Percentiles rank a stretch among this genome's conserved stretches.
phyloP scores from a whole-genome alignment of 2,329 filamentous ascomycete species.

The Fusarium sp. region DNA sequence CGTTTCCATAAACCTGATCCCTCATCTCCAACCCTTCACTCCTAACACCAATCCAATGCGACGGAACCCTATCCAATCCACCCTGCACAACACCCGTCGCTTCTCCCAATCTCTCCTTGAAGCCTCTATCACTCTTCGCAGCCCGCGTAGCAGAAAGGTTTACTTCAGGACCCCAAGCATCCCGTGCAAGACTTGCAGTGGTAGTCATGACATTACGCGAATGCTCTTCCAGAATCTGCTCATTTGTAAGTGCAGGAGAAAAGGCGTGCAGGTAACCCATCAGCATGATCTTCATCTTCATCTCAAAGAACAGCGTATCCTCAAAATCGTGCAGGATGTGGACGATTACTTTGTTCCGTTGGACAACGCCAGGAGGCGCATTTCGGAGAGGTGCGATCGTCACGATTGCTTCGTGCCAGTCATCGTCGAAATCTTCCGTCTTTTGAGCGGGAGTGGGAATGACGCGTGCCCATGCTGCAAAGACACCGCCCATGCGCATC shows the following conservation, averaged over 20 bases:
- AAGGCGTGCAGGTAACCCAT: conserved; percentile 68
- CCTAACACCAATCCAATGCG: conserved; percentile 70
- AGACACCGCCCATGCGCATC: conserved; percentile 69
- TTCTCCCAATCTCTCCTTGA: conserved; percentile 61
- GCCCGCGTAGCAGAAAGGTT: conserved; percentile 55
- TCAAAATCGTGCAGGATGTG: conserved; percentile 67
- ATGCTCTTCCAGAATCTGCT: conserved; percentile 49
- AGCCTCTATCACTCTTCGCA: conserved; percentile 56
- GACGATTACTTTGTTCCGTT: conserved; percentile 63
- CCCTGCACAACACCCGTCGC: conserved; percentile 63
- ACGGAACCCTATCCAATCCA: conserved; percentile 67
- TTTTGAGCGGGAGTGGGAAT: conserved; percentile 49
- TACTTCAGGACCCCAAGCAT: conserved; percentile 58
- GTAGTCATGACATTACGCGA: conserved; percentile 57
- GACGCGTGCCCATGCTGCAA: conserved; percentile 72
- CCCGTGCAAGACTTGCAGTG: conserved; percentile 60
- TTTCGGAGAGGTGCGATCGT: conserved; percentile 65
- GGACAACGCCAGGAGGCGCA: conserved; percentile 59
- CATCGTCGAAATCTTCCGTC: conserved; percentile 50
- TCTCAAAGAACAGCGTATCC: conserved; percentile 54
- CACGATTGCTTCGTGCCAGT: conserved; percentile 72
- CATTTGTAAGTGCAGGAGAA: conserved; percentile 31
- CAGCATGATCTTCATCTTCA: conserved; percentile 64
- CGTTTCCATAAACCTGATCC: conserved; percentile 63
- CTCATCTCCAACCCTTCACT: conserved; percentile 59